These are phyloP conservation scores for Colletotrichum brevisporum DNA, from an alignment of 2,329 filamentous ascomycete species.

Conservation along the genomic window DNA sequence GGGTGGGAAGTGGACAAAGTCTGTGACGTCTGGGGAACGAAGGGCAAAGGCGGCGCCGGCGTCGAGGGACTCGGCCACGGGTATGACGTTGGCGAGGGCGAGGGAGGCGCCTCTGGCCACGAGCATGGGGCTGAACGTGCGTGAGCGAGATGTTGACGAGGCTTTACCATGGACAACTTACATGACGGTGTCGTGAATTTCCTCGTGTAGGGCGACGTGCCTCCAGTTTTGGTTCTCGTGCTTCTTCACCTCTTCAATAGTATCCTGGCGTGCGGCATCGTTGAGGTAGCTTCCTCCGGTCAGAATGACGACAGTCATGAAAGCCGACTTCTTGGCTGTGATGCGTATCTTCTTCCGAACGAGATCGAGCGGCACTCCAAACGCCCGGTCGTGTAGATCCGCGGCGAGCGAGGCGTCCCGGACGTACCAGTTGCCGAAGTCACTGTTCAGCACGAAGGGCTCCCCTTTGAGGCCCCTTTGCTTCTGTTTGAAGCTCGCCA, in stretches of 20 bases:
- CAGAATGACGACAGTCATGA: not conserved
- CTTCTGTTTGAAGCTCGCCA: not conserved
- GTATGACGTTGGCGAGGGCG: not conserved
- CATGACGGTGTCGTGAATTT: not conserved
- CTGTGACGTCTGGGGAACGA: not conserved
- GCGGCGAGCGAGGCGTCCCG: not conserved
- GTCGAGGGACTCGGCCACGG: not conserved
- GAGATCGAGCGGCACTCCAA: not conserved
- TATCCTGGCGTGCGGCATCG: not conserved
- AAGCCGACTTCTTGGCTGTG: not conserved
- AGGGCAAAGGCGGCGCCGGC: not conserved
- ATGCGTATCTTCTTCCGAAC: not conserved
- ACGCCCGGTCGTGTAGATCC: not conserved
- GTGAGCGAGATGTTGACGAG: not conserved
- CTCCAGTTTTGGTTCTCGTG: not conserved
- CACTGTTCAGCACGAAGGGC: not conserved
- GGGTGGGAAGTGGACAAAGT: not conserved
- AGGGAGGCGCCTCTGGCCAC: not conserved
- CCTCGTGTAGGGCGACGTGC: not conserved
- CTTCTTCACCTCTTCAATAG: not conserved
- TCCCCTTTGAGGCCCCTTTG: not conserved
- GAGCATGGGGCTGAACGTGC: not conserved
- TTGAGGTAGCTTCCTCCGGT: slow-evolving; percentile 1
- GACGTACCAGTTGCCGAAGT: not conserved
- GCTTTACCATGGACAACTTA: not conserved